phyloP scores from a whole-genome alignment of 768 basidiomycete species.

The Mycena amicta region DNA sequence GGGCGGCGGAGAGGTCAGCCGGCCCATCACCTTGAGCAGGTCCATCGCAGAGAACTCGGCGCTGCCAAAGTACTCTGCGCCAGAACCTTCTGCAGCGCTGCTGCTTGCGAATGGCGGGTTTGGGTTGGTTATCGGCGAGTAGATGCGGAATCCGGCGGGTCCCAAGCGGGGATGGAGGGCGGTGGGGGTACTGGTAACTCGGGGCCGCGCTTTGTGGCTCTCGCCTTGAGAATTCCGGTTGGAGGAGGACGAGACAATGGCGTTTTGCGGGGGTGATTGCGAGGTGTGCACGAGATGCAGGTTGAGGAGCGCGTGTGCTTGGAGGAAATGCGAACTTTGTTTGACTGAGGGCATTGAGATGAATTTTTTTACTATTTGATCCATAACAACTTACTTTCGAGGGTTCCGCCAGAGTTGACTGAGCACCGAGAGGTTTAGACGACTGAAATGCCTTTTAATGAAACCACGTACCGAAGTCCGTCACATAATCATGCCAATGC shows the following conservation, averaged over 20 bases:
- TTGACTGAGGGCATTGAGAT: constrained; percentile 50
- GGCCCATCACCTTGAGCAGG: constrained; percentile 79
- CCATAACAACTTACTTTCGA: constrained; percentile 56
- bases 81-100: constrained; percentile 35
- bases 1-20: constrained; percentile 38
- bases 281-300: constrained; percentile 87
- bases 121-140: constrained; percentile 45
- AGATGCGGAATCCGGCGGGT: constrained; percentile 66
- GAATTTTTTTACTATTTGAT: constrained; percentile 2
- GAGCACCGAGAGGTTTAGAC: too few species aligned
- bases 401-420: constrained; percentile 76
- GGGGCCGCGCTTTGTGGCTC: constrained; percentile 33
- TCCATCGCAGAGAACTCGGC: constrained; percentile 80
- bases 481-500: constrained; percentile 81
- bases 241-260: neutral
- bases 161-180: constrained; percentile 61
- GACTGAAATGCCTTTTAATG: too few species aligned
- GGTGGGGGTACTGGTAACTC: constrained; percentile 41
- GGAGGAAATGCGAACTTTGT: constrained; percentile 81
- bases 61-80: constrained; percentile 47
- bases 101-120: constrained; percentile 27
- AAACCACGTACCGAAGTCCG: constrained; percentile 73
- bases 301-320: constrained; percentile 82
- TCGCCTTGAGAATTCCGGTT: constrained; percentile 18
- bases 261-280: constrained; percentile 47